These are phyloP conservation scores for Microdochium nivale DNA, from an alignment of 2,329 filamentous ascomycete species.

Conservation along the genomic window DNA sequence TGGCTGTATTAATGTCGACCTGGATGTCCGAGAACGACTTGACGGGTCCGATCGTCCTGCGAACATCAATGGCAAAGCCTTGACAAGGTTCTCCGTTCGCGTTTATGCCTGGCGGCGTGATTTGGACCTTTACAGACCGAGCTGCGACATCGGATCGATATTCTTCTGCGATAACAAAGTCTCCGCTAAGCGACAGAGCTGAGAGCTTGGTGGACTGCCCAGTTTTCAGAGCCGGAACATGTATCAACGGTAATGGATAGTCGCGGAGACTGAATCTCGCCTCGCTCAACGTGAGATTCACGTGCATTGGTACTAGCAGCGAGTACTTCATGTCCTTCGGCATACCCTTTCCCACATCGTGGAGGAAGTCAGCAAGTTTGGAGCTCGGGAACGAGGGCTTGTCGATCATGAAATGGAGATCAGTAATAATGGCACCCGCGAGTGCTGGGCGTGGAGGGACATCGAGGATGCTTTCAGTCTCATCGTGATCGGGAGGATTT, in stretches of 20 bases:
- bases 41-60: constrained; percentile 84
- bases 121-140: constrained; percentile 70
- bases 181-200: constrained; percentile 75
- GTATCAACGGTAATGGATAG: constrained; percentile 85
- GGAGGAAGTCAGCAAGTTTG: constrained; percentile 74
- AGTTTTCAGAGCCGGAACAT: constrained; percentile 74
- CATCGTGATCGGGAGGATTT: constrained; percentile 70
- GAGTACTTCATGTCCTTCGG: constrained; percentile 85
- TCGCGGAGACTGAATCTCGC: constrained; percentile 79
- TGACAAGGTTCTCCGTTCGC: constrained; percentile 31
- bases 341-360: constrained; percentile 94
- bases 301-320: constrained; percentile 79
- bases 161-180: constrained; percentile 95
- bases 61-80: constrained; percentile 76
- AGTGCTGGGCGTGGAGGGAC: constrained; percentile 79
- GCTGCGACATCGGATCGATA: constrained; percentile 74
- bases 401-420: constrained; percentile 78
- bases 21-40: constrained; percentile 94
- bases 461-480: constrained; percentile 76
- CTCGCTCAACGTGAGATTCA: constrained; percentile 86
- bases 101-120: constrained; percentile 60
- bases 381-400: constrained; percentile 85
- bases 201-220: constrained; percentile 72
- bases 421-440: constrained; percentile 71
- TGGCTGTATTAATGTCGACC: constrained; percentile 85